These are phyloP conservation scores for Didymella sp. DNA, from an alignment of 2,329 filamentous ascomycete species.

Conservation along the genomic window DNA sequence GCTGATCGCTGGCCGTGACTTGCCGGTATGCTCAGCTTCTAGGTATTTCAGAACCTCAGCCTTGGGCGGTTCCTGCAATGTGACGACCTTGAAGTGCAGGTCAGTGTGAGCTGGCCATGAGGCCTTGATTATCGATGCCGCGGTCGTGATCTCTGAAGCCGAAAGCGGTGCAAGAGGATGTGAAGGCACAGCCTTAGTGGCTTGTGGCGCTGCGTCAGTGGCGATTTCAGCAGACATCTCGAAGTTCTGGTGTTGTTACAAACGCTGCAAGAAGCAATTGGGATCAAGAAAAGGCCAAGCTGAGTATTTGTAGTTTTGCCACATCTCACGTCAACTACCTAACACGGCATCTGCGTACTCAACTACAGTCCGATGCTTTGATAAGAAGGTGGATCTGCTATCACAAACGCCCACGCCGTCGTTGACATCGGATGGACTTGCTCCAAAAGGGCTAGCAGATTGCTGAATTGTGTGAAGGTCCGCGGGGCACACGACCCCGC, in stretches of 20 bases:
- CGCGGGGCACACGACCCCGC: conserved; percentile 21
- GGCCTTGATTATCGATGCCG: conserved; percentile 58
- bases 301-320: conserved; percentile 10
- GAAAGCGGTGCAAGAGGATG: conserved; percentile 68
- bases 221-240: conserved; percentile 43
- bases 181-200: conserved; percentile 32
- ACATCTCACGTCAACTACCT: conserved; percentile 4
- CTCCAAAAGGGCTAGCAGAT: conserved; percentile 26
- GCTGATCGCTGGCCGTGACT: conserved; percentile 59
- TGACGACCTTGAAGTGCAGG: conserved; percentile 72
- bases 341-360: neutral
- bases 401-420: conserved; percentile 15
- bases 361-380: conserved; percentile 18
- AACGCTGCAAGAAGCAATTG: neutral
- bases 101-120: conserved; percentile 64
- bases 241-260: neutral
- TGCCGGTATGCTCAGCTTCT: conserved; percentile 65
- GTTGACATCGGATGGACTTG: conserved; percentile 36
- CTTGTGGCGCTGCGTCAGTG: conserved; percentile 29
- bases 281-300: neutral
- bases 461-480: conserved; percentile 12
- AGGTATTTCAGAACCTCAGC: conserved; percentile 65
- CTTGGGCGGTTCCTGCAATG: conserved; percentile 70
- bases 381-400: conserved; percentile 19
- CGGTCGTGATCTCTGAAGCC: conserved; percentile 62